Evolutionary conservation across 345 rosid genomes (phyloP).

Genomic region (Arabis hirsuta): DNA sequence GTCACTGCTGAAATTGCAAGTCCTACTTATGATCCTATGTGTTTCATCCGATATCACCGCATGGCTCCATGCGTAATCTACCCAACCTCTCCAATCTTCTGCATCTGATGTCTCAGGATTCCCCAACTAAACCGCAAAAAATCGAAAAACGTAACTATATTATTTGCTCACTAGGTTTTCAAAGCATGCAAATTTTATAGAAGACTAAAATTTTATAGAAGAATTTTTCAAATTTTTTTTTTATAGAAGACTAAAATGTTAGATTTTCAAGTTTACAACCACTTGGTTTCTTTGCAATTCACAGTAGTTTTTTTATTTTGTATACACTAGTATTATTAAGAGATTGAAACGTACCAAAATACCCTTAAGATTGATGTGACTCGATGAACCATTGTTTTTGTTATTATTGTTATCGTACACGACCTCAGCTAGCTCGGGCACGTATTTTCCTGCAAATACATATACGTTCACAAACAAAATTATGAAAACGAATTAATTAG

Average conservation of each 20-base stretch:
- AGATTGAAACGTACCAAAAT: slow-evolving; percentile 62
- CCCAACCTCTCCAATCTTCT: slow-evolving; percentile 94
- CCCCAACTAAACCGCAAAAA: slow-evolving; percentile 60
- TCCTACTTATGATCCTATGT: slow-evolving; percentile 71
- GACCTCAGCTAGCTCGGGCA: slow-evolving; percentile 75
- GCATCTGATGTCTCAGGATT: slow-evolving; percentile 96
- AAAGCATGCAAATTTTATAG: neutral
- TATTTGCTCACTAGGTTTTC: neutral
- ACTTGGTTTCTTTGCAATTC: too few relatives aligned
- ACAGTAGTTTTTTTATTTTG: too few relatives aligned
- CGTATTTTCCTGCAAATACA: slow-evolving; percentile 68
- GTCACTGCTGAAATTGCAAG: slow-evolving; percentile 79
- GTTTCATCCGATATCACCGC: slow-evolving; percentile 95
- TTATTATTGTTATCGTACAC: slow-evolving; percentile 55
- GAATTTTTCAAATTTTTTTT: too few relatives aligned
- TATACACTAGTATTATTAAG: neutral
- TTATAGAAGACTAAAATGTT: neutral
- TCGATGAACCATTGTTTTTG: slow-evolving; percentile 60
- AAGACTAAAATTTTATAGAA: neutral
- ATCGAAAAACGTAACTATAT: neutral
- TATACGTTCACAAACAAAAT: neutral
- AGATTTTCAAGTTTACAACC: neutral
- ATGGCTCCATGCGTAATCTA: slow-evolving; percentile 98
- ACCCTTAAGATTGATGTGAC: slow-evolving; percentile 73
- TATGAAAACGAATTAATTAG: neutral